Evolutionary conservation across 352 stramenopile species (phyloP), one percentile per base, ranked within the genome.

Genomic region (Peronosclerospora sorghi): DNA sequence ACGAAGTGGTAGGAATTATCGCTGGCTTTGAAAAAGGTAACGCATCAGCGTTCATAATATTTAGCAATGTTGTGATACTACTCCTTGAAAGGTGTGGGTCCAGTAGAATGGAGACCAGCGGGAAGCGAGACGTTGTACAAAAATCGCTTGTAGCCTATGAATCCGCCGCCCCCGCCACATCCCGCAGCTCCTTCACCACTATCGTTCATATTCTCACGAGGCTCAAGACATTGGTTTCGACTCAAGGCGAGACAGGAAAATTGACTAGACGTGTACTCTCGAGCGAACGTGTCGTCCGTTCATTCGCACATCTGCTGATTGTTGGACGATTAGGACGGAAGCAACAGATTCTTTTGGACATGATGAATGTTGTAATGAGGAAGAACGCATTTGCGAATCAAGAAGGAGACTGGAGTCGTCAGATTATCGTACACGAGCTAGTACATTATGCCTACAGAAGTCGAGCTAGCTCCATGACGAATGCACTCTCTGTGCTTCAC

Each of bases 181-280:
- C 29, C 8, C 20, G 30, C 29, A 18, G 26, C 21, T 45, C 40
- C 36, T n/a, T n/a, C n/a, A n/a, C n/a, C n/a, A n/a, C n/a, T n/a
- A n/a, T 35, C 17, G 36, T 43, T 54, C 41, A 57, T 29, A 9
- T 72, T 29, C 28, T 68, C 36, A 38, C 32, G 26, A 40, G 27
- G 24, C 38, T 68, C 12, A 51, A 53, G 43, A 46, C 34, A 15
- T 15, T 78, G n/a, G 54, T 48, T n/a, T 52, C 36, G n/a, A 42
- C 20, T 14, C 34, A 47, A 19, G 52, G 53, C 30, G 38, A 54
- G 2, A 57, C 41, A n/a, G 57, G 65, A n/a, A 30, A 47, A 9
- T 75, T 81, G 32, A 62, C 63, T 19, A 57, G 65, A 1, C 36
- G 42, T 23, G 63, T 78, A 28, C 63, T 81, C 18, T 81, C 68